Percentiles rank a stretch among this genome's conserved stretches.
phyloP scores from a whole-genome alignment of 768 basidiomycete genomes.

The Solioccasus polychromus region DNA sequence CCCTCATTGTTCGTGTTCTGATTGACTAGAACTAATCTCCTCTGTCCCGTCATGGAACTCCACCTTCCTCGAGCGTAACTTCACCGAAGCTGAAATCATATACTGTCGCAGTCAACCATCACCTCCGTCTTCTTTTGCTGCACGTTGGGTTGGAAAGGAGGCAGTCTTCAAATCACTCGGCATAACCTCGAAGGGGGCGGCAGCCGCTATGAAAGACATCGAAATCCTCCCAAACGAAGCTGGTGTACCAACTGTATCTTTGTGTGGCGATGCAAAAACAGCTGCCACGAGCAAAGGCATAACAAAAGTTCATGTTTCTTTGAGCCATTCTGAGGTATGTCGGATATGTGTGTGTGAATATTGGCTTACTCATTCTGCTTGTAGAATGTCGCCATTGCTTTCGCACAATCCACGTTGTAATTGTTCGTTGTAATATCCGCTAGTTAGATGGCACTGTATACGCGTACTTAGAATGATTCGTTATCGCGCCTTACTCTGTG shows the following conservation, averaged over 20 bases:
- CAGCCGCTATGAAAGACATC: slow-evolving; percentile 94
- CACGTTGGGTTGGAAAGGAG: slow-evolving; percentile 97
- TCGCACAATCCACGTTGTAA: slow-evolving; percentile 65
- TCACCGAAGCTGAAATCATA: slow-evolving; percentile 80
- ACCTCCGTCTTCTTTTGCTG: slow-evolving; percentile 87
- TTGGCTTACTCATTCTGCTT: slow-evolving; percentile 15
- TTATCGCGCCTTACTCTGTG: too few species aligned
- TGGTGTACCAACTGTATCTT: slow-evolving; percentile 75
- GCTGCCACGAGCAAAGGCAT: slow-evolving; percentile 75
- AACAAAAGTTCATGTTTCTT: slow-evolving; percentile 71
- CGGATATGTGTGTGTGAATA: background rate
- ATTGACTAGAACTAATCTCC: slow-evolving; percentile 77
- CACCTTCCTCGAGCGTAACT: slow-evolving; percentile 88
- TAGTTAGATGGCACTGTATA: background rate
- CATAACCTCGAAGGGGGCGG: slow-evolving; percentile 86
- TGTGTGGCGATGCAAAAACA: slow-evolving; percentile 76
- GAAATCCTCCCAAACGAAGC: slow-evolving; percentile 80
- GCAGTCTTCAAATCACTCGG: slow-evolving; percentile 96
- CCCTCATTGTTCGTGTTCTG: slow-evolving; percentile 3
- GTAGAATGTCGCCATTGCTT: slow-evolving; percentile 82
- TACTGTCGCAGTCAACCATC: slow-evolving; percentile 90
- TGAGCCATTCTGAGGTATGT: slow-evolving; percentile 91
- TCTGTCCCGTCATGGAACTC: slow-evolving; percentile 87
- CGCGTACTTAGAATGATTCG: background rate
- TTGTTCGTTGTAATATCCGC: background rate